Conservation (phyloP, 2,329 filamentous ascomycete species). For the Tolypocladium tropicale region DNA sequence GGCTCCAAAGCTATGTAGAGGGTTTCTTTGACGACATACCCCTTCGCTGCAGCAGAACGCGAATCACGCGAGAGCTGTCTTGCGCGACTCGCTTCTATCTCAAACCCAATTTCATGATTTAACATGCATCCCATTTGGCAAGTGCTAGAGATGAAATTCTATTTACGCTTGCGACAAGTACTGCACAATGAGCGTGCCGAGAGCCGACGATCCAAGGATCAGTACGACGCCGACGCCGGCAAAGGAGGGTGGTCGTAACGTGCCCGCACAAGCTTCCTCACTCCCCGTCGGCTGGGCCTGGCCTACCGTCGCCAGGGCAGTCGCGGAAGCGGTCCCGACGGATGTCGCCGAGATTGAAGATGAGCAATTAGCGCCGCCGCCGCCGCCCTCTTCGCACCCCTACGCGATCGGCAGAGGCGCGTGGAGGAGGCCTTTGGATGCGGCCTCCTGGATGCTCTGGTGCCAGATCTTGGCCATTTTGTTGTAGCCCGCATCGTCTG, state of each 20-base stretch:
- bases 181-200: neutral
- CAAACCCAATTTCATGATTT: no score
- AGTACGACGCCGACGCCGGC: neutral
- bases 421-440: constrained; percentile 12
- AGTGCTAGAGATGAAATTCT: neutral
- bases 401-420: neutral
- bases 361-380: neutral
- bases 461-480: constrained; percentile 32
- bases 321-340: neutral
- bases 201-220: neutral
- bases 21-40: no score
- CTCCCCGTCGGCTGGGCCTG: neutral
- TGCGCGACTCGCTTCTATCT: no score
- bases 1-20: no score
- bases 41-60: no score
- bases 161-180: neutral
- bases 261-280: neutral
- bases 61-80: no score
- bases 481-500: constrained; percentile 25
- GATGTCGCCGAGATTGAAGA: neutral
- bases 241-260: neutral
- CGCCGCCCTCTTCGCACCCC: neutral
- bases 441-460: constrained; percentile 15
- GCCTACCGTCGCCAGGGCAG: neutral
- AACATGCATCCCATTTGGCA: neutral